Percentiles rank a stretch among this genome's conserved stretches.
Evolutionary conservation across 768 basidiomycete genomes (phyloP).

Genomic region (Lyophyllum shimeji): DNA sequence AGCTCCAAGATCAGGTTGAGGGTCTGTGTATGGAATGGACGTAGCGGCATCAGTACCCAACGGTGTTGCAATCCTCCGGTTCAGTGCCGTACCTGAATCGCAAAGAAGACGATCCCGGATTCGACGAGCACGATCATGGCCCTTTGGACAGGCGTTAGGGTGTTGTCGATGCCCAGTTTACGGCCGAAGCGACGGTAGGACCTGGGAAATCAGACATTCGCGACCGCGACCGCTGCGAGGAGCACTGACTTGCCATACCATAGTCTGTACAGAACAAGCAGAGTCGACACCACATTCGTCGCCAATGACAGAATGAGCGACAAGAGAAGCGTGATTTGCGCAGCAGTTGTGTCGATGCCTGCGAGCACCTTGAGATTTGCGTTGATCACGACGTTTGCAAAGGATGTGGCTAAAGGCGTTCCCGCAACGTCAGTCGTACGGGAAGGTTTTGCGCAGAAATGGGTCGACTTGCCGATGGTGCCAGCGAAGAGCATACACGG

Average conservation of each 20-base stretch:
- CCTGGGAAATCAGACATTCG: not conserved
- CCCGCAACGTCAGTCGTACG: too few species aligned
- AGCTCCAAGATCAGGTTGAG: too few species aligned
- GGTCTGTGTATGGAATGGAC: too few species aligned
- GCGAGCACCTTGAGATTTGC: too few species aligned
- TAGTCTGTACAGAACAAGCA: not conserved
- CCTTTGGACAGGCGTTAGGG: not conserved
- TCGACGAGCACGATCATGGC: not conserved
- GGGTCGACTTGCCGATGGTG: not conserved
- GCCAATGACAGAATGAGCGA: not conserved
- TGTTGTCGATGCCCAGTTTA: not conserved
- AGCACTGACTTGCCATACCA: not conserved
- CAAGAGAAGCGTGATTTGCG: not conserved
- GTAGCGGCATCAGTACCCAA: too few species aligned
- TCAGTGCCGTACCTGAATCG: not conserved
- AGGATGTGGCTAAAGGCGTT: not conserved
- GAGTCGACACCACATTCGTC: not conserved
- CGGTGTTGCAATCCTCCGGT: not conserved
- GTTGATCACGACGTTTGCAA: not conserved
- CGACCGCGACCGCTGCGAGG: too few species aligned
- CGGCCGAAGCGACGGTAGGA: not conserved
- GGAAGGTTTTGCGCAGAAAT: too few species aligned
- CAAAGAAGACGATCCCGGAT: not conserved
- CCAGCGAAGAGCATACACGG: not conserved
- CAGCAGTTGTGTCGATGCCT: not conserved